Conservation (phyloP, 371 early-diverging fungal genomes). For the Apophysomyces ossiformis region DNA sequence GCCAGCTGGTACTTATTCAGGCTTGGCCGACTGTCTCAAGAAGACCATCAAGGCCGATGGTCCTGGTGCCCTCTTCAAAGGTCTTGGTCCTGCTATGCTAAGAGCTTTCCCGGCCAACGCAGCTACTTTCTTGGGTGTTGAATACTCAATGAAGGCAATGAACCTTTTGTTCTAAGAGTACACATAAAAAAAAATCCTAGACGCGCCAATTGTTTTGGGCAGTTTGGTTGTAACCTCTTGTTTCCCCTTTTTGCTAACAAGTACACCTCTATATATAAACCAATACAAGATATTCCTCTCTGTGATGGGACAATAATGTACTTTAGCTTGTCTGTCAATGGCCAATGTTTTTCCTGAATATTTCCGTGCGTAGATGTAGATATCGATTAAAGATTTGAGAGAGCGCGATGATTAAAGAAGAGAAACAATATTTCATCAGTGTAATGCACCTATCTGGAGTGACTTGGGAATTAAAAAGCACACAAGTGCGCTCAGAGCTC, state of each 20-base stretch:
- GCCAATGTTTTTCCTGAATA: too few relatives aligned
- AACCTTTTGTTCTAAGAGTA: constrained; percentile 42
- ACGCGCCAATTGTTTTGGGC: not conserved
- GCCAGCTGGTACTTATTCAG: constrained; percentile 92
- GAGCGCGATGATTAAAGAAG: too few relatives aligned
- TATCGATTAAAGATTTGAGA: too few relatives aligned
- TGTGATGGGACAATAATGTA: too few relatives aligned
- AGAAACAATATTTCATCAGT: too few relatives aligned
- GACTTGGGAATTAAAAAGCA: too few relatives aligned
- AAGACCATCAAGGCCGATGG: constrained; percentile 90
- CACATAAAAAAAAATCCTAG: constrained; percentile 5
- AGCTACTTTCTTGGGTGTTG: constrained; percentile 65
- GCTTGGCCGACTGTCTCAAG: constrained; percentile 77
- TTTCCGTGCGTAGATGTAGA: too few relatives aligned
- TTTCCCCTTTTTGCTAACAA: not conserved
- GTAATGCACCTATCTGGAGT: too few relatives aligned
- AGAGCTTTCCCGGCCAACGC: constrained; percentile 96
- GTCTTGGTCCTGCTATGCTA: constrained; percentile 94
- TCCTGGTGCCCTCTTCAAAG: constrained; percentile 92
- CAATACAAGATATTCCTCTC: not conserved
- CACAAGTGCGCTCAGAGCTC: too few relatives aligned
- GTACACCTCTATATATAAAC: not conserved
- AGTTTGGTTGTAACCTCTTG: not conserved
- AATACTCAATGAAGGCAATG: constrained; percentile 53
- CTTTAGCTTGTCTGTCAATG: too few relatives aligned